Base-by-base conservation (phyloP, 805 yeast genomes). In the Saccharomycopsis amapae region DNA sequence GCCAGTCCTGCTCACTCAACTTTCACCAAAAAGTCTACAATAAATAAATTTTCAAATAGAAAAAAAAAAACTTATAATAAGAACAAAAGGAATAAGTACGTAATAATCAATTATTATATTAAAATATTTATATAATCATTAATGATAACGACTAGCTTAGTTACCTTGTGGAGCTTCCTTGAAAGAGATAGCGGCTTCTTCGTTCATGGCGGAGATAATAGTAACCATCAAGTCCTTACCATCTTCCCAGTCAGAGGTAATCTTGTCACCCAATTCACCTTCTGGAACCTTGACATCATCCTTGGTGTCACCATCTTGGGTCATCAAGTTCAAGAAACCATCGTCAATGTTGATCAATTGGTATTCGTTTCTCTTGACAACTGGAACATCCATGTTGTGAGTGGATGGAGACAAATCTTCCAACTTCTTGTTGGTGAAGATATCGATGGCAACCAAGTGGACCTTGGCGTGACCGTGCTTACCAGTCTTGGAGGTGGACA, bases 381-480 rank as follows among this genome's bases (percentile, higher is more conserved):
- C 81, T 74, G 98, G 98, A 68, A 90, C 97, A 75, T 90, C 97
- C 97, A 93, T 89, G 78, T 93, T 93, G 81, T 93, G 98, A 77
- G 98, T 93, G 56, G 98, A 93, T 75, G 98, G 98, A 61, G 98
- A 93, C 71, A 93, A 85, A 76, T 93, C 98, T 82, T 93, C 98
- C 73, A 89, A 82, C 80, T 93, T 93, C 89, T 93, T 93, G 73
- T 86, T 85, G 64, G 98, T 93, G 90, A 93, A 93, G 72, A 93
- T 90, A 72, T 93, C 98, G 63, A 85, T 81, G 68, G 97, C 97
- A 60, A 93, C 97, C 76, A 93, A 81, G 76, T 93, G 97, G 73
- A 93, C 98, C 82, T 93, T 93, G 71, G 98, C 98, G 93, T 93
- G 98, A 78, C 98, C 98, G 85, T 93, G 98, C 97, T 93, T 93